Percentiles rank a stretch among this genome's conserved stretches.
phyloP scores from a whole-genome alignment of 1,139 yeast species.

The Blastobotrys indianensis region DNA sequence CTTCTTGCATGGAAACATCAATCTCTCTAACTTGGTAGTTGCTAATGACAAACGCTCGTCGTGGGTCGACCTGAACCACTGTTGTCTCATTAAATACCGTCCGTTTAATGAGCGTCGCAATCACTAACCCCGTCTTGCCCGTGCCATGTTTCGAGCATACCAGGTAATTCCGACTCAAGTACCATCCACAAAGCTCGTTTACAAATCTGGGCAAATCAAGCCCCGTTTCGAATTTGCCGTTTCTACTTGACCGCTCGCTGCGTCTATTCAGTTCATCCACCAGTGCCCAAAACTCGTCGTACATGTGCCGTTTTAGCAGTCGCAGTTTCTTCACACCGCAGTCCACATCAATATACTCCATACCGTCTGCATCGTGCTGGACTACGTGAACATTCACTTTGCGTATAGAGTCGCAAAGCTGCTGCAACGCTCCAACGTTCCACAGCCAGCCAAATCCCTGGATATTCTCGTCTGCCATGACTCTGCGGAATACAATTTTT shows the following conservation, averaged over 20 bases:
- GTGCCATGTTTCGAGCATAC: conserved; percentile 4
- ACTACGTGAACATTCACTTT: neutral
- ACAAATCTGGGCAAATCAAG: neutral
- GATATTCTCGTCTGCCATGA: no score
- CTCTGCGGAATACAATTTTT: no score
- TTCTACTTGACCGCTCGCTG: conserved; percentile 4
- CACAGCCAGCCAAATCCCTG: conserved; percentile 3
- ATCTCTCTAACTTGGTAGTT: conserved; percentile 3
- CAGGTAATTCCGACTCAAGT: conserved; percentile 9
- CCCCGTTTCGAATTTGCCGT: conserved; percentile 1
- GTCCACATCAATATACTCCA: neutral
- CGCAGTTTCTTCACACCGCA: neutral
- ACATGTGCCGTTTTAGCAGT: conserved; percentile 7
- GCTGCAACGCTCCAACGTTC: conserved; percentile 2
- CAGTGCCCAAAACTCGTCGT: conserved; percentile 8
- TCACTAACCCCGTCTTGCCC: conserved; percentile 10
- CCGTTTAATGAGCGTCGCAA: conserved; percentile 6
- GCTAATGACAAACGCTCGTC: conserved; percentile 6
- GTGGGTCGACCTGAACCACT: conserved; percentile 1
- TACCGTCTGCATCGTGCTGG: neutral
- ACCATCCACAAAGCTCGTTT: conserved; percentile 8
- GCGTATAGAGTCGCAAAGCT: neutral
- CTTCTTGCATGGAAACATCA: neutral
- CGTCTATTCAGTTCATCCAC: conserved; percentile 8
- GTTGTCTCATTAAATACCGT: conserved; percentile 4